Evolutionary conservation across 2,329 filamentous ascomycete species (phyloP), one percentile per base, ranked within the genome.

Genomic region (Nothopassalora personata): DNA sequence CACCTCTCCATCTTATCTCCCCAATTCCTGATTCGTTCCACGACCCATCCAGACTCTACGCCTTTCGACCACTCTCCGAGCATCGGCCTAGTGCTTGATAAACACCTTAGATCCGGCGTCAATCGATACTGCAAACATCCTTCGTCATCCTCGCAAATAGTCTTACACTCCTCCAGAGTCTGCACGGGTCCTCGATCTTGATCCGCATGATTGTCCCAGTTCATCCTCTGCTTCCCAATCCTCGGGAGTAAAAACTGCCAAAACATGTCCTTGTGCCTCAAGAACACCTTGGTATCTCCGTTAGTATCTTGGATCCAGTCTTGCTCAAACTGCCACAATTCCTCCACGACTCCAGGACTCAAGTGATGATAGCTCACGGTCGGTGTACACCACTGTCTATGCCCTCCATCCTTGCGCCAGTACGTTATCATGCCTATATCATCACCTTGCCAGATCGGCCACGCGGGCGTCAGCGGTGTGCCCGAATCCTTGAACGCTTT

Each of bases 361-460:
- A 68, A 30, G 45, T 69, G 67, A 19, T 68, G 66, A 53, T 67
- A 69, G 30, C 60, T 65, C 7, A 67, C 60, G 1, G 60, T 62
- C n/a, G 67, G 65, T 23, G 60, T 59, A 48, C 67, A 69, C 67
- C 66, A 70, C n/a, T 68, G 55, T 31, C 61, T 55, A 30, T 73
- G 57, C 1, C 48, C 34, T 11, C 61, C 58, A 4, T 66, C 64
- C 23, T 56, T 50, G 34, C 64, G 61, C 4, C 54, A 57, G 9
- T 65, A 68, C 8, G 68, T 67, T 48, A 67, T 62, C 33, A 68
- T 52, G 6, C 66, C 64, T 13, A 65, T 54, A 19, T 60, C 59
- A 27, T 67, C 62, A 8, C 67, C 65, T 49, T 70, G 68, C 55
- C 65, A 67, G 13, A 67, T 67, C 10, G 69, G 69, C 66, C 64